Conservation (phyloP, 2,329 filamentous ascomycete species). For the Biscogniauxia sp. region DNA sequence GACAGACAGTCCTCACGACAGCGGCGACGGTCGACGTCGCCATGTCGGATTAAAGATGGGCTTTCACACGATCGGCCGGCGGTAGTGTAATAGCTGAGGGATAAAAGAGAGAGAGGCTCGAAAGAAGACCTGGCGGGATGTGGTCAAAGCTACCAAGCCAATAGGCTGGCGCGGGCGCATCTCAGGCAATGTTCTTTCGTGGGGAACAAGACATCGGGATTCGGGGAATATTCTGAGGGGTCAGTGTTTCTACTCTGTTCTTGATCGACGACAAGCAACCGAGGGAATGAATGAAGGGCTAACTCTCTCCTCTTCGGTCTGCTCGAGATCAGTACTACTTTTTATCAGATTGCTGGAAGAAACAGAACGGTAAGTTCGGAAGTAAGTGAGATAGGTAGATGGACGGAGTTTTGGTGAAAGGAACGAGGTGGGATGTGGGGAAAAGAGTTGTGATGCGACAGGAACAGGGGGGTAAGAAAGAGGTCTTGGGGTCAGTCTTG, state of each 20-base stretch:
- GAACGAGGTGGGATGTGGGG: not conserved
- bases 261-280: slow-evolving; percentile 24
- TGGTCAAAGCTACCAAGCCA: slow-evolving; percentile 11
- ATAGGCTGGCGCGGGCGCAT: slow-evolving; percentile 22
- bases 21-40: slow-evolving; percentile 38
- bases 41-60: slow-evolving; percentile 21
- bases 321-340: not conserved
- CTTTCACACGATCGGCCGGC: slow-evolving; percentile 21
- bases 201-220: slow-evolving; percentile 8
- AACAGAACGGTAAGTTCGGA: not conserved
- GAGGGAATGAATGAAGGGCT: not conserved
- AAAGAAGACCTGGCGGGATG: slow-evolving; percentile 1
- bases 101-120: slow-evolving; percentile 3
- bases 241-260: slow-evolving; percentile 20
- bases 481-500: not conserved
- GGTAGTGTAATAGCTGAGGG: slow-evolving; percentile 14
- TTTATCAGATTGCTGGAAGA: not conserved
- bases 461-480: not conserved
- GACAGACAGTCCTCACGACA: slow-evolving; percentile 32
- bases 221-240: slow-evolving; percentile 12
- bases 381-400: not conserved
- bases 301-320: too few species aligned
- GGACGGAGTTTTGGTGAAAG: not conserved
- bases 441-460: not conserved
- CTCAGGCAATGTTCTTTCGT: slow-evolving; percentile 12